A percentile compares a stretch with the other conserved stretches of the same genome.
These are phyloP conservation scores for Yamadazyma triangularis DNA, from an alignment of 1,139 yeast genomes.

Conservation along the genomic window DNA sequence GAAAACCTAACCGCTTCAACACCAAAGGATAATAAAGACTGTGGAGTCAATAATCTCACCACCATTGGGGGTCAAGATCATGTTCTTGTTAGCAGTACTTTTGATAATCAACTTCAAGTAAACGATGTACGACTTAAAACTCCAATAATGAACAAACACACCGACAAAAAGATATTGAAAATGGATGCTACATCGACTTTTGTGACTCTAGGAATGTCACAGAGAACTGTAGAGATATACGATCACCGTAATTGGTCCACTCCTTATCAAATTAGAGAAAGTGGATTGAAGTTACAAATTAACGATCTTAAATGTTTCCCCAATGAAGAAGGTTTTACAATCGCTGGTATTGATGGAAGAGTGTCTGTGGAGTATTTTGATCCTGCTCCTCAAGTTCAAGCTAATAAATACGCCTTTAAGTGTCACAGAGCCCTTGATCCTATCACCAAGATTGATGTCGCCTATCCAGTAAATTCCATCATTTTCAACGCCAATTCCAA, in stretches of 20 bases:
- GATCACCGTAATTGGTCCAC: conserved; percentile 44
- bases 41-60: conserved; percentile 28
- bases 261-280: conserved; percentile 55
- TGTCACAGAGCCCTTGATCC: conserved; percentile 59
- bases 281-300: conserved; percentile 73
- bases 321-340: conserved; percentile 58
- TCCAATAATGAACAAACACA: conserved; percentile 2
- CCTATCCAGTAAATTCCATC: conserved; percentile 72
- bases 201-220: conserved; percentile 55
- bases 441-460: conserved; percentile 50
- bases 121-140: conserved; percentile 13
- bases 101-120: conserved; percentile 8
- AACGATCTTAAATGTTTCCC: conserved; percentile 59
- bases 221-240: conserved; percentile 52
- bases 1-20: conserved; percentile 11
- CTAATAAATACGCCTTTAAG: conserved; percentile 66
- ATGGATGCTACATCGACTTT: conserved; percentile 52
- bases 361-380: conserved; percentile 77
- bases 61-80: conserved; percentile 10
- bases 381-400: conserved; percentile 41
- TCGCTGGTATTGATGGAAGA: conserved; percentile 83
- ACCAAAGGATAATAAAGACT: conserved; percentile 8
- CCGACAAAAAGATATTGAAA: conserved; percentile 51
- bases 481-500: conserved; percentile 45
- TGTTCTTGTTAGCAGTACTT: conserved; percentile 8